phyloP scores from a whole-genome alignment of 78 protist genomes.

The Dictyostelium purpureum region DNA sequence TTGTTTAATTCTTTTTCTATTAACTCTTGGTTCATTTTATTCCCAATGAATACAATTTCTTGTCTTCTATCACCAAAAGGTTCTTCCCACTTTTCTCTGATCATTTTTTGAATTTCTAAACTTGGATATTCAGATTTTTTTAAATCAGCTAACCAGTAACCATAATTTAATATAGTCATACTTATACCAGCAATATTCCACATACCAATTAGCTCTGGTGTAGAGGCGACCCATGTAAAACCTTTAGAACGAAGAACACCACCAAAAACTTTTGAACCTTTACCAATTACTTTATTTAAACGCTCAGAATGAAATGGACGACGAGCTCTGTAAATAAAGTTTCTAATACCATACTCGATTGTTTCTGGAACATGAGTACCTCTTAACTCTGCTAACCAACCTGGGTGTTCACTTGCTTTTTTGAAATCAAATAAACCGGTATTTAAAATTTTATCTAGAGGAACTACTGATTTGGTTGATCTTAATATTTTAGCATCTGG shows the following conservation, averaged over 20 bases:
- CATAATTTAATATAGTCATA: not conserved
- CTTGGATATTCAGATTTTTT: conserved; percentile 55
- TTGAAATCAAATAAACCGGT: conserved; percentile 81
- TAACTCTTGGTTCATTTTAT: conserved; percentile 56
- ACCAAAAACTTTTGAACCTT: not conserved
- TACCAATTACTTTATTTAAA: conserved; percentile 1
- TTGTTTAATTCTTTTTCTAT: conserved; percentile 67
- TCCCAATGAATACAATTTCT: conserved; percentile 95
- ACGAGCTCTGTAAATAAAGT: conserved; percentile 84
- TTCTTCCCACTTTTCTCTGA: conserved; percentile 20
- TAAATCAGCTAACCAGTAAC: conserved; percentile 78
- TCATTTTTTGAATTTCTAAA: not conserved
- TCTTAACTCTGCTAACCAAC: conserved; percentile 85
- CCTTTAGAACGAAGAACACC: conserved; percentile 71
- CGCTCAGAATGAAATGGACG: conserved; percentile 93
- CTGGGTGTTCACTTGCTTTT: conserved; percentile 69
- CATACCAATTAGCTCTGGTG: conserved; percentile 50
- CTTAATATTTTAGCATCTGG: conserved; percentile 79
- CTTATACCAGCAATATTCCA: conserved; percentile 38
- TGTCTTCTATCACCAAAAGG: conserved; percentile 78
- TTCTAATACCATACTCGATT: conserved; percentile 88
- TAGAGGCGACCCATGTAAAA: conserved; percentile 72
- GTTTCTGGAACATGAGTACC: conserved; percentile 87
- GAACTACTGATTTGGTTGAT: conserved; percentile 45
- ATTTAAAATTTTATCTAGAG: conserved; percentile 63